Evolutionary conservation across 106 monocot species (phyloP), one percentile per base, ranked within the genome.

Genomic region (Iris macrosiphon): DNA sequence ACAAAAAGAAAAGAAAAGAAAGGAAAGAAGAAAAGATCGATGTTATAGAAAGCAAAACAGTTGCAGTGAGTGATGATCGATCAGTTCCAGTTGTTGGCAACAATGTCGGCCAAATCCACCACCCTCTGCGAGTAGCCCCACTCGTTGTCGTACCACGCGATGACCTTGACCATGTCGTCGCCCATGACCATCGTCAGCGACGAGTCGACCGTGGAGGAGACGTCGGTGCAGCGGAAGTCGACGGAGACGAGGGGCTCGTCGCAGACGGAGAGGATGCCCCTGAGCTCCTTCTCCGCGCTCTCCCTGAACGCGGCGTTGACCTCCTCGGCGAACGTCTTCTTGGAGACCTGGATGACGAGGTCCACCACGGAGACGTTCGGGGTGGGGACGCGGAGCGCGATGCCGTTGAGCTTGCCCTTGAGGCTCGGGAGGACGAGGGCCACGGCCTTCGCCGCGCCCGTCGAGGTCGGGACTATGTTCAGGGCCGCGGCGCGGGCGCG

Each of bases 71-170:
- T n/a, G n/a, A n/a, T n/a, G n/a, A n/a, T n/a, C n/a, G n/a, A n/a
- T 76, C 64, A 81, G 72, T 91, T 85, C 85, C 85, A 85, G 17
- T 81, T 64, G 47, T 71, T 38, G 47, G 85, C 90, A 29, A 84
- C 81, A 24, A 91, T 90, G 77, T 84, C 42, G 48, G 89, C 89
- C 65, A 90, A 73, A 63, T 90, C 89, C 4, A 90, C 89, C 18
- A 91, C 90, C 72, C 90, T 78, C 72, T 81, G 90, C 3, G 90
- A 85, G 66, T 90, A 91, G 4, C 90, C 90, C 85, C 90, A 91
- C 55, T 85, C 85, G 61, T 91, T 91, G 42, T 91, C 90, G 40
- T 91, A 91, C 90, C 90, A 91, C 0, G 90, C 90, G 17, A 91
- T 91, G 14, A 91, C 90, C 72, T 85, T 85, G 12, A 91, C 81